Conservation (phyloP, 208 protist species). For the Lotmaria passim region DNA sequence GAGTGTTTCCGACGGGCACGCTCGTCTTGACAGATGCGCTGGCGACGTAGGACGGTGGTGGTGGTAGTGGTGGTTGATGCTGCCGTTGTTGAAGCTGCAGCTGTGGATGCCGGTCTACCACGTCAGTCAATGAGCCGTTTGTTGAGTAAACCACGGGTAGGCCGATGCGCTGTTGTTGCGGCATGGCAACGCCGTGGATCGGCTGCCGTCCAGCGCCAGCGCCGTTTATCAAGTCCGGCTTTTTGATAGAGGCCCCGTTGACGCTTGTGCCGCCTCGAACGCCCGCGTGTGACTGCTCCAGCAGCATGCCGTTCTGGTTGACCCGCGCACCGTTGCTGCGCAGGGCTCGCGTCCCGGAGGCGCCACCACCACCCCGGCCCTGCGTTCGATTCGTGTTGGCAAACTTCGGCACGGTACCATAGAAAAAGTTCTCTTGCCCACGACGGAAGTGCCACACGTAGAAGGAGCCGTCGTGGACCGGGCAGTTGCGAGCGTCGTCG, state of each 20-base stretch:
- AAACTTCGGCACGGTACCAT: constrained; percentile 79
- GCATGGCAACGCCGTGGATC: not conserved
- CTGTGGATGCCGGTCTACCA: constrained; percentile 1
- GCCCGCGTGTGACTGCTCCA: not conserved
- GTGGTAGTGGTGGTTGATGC: too few relatives aligned
- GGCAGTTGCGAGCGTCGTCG: constrained; percentile 33
- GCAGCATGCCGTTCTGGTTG: not conserved
- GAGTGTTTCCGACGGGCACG: not conserved
- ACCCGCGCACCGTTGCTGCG: constrained; percentile 3
- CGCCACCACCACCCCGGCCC: constrained; percentile 6
- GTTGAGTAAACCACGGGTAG: not conserved
- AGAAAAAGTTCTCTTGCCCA: constrained; percentile 54
- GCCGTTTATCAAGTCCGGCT: not conserved
- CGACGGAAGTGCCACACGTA: constrained; percentile 71
- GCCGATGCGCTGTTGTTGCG: not conserved
- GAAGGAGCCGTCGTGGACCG: constrained; percentile 55
- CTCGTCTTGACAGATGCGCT: not conserved
- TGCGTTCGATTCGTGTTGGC: constrained; percentile 43
- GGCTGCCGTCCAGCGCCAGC: not conserved
- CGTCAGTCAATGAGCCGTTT: not conserved
- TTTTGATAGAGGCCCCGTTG: not conserved
- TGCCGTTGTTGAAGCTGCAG: constrained; percentile 1
- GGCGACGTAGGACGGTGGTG: too few relatives aligned
- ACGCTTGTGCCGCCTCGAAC: not conserved
- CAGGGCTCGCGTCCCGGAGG: constrained; percentile 4